Evolutionary conservation across 2,329 filamentous ascomycete species (phyloP).

Genomic region (Neoarthrinium moseri): DNA sequence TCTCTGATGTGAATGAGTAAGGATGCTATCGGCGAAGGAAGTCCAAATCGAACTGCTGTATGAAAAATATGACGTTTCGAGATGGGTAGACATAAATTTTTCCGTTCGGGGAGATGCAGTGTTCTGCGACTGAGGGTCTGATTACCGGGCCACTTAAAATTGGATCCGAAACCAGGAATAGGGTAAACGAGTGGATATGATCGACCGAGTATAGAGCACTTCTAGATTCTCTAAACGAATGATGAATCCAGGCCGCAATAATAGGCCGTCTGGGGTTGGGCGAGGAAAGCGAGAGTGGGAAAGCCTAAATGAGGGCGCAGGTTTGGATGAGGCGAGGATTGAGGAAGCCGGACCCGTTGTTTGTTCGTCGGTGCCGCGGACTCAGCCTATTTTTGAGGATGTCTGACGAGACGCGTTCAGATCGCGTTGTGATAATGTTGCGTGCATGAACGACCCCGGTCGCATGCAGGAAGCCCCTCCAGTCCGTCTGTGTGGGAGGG

Average conservation of each 20-base stretch:
- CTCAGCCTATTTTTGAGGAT: conserved; percentile 7
- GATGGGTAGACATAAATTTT: conserved; percentile 4
- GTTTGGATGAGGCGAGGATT: conserved; percentile 2
- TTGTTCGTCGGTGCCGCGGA: conserved; percentile 3
- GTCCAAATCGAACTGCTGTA: too few relatives aligned
- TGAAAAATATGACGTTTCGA: neutral
- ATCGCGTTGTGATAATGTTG: conserved; percentile 9
- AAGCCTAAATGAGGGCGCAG: conserved; percentile 1
- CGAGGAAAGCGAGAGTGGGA: neutral
- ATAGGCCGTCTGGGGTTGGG: conserved; percentile 1
- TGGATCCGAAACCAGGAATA: conserved; percentile 1
- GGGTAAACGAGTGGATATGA: conserved; percentile 2
- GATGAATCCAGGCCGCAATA: conserved; percentile 2
- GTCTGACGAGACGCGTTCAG: conserved; percentile 7
- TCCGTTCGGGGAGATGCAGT: neutral
- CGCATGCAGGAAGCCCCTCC: conserved; percentile 1
- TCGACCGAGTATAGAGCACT: neutral
- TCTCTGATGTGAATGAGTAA: too few relatives aligned
- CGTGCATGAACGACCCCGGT: conserved; percentile 8
- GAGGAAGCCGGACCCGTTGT: neutral
- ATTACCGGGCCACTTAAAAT: neutral
- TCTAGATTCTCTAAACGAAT: conserved; percentile 3
- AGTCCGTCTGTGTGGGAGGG: neutral
- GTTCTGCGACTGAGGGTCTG: neutral
- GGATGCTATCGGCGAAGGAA: too few relatives aligned